These are phyloP conservation scores for Nicotiana noctiflora DNA, from an alignment of 257 asterid genomes.

Conservation along the genomic window DNA sequence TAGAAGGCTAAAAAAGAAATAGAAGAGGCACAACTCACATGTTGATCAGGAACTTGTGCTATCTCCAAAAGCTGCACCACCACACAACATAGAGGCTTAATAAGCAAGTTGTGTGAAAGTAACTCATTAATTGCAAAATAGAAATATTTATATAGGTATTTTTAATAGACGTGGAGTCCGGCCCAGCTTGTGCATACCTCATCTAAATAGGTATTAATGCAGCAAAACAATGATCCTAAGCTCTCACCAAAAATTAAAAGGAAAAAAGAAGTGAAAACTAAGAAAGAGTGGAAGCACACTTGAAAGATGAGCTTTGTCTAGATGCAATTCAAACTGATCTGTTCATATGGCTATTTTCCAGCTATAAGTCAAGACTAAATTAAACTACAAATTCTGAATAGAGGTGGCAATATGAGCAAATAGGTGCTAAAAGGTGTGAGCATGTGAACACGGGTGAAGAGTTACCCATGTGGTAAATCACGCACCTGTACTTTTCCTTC, in stretches of 20 bases:
- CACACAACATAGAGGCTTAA: constrained; percentile 13
- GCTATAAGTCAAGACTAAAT: neutral
- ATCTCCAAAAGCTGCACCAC: constrained; percentile 91
- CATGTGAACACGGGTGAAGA: neutral
- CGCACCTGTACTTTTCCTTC: constrained; percentile 94
- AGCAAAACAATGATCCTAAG: neutral
- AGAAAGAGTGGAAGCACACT: neutral
- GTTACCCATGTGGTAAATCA: neutral
- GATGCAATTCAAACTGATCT: neutral
- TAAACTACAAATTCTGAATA: neutral
- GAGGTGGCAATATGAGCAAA: neutral
- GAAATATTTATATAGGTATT: neutral
- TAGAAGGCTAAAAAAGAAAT: neutral
- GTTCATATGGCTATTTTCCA: neutral
- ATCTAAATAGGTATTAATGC: neutral
- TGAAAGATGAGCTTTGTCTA: neutral
- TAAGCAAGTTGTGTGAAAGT: neutral
- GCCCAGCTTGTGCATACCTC: no score
- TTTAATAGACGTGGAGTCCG: no score
- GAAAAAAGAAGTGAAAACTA: neutral
- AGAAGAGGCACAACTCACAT: constrained; percentile 46
- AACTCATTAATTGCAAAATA: neutral
- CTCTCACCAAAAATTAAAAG: neutral
- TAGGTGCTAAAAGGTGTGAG: neutral
- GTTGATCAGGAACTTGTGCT: constrained; percentile 95